Evolutionary conservation across 805 yeast genomes (phyloP).

Genomic region (Cyberlindnera bimundalis): DNA sequence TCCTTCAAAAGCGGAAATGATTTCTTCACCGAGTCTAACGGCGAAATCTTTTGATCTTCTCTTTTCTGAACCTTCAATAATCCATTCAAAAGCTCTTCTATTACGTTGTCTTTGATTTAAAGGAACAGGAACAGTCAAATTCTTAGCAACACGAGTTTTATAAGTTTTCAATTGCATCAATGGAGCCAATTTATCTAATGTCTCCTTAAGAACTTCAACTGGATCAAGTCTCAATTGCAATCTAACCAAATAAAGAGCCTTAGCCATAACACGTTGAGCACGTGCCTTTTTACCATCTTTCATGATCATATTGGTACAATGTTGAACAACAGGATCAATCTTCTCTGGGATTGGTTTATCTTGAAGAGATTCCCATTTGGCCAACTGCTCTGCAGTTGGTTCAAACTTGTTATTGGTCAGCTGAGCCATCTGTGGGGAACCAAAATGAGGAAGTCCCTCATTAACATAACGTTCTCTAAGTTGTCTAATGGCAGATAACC

Average conservation of each 20-base stretch:
- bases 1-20: conserved; percentile 72
- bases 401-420: conserved; percentile 35
- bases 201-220: conserved; percentile 64
- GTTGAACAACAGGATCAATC: conserved; percentile 68
- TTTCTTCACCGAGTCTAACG: conserved; percentile 89
- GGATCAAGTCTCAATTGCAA: conserved; percentile 78
- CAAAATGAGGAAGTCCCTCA: conserved; percentile 32
- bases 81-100: conserved; percentile 88
- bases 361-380: conserved; percentile 48
- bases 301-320: conserved; percentile 86
- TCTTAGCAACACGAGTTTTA: conserved; percentile 84
- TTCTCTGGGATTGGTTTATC: conserved; percentile 55
- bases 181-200: conserved; percentile 82
- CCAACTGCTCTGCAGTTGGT: conserved; percentile 64
- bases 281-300: conserved; percentile 81
- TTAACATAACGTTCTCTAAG: conserved; percentile 31
- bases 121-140: conserved; percentile 77
- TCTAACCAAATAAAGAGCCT: conserved; percentile 77
- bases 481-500: conserved; percentile 43
- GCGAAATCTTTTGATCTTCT: conserved; percentile 78
- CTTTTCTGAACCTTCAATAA: conserved; percentile 76
- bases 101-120: conserved; percentile 77
- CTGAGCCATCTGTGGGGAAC: conserved; percentile 26
- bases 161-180: conserved; percentile 71
- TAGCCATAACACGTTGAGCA: conserved; percentile 69